phyloP scores from a whole-genome alignment of 371 early-diverging fungal species.

The Saksenaea vasiformis region DNA sequence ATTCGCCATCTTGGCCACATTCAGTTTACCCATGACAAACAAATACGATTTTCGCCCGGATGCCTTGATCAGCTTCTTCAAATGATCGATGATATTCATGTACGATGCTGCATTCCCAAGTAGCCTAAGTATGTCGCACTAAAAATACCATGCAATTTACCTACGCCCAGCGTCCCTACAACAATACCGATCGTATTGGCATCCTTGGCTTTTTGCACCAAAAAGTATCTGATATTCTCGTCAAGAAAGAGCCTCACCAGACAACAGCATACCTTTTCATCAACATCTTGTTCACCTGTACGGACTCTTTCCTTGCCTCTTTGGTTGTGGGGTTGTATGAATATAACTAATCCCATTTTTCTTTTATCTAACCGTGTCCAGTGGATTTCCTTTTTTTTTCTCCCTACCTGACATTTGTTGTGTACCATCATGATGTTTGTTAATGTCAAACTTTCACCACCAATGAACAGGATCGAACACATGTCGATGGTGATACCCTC shows the following conservation, averaged over 20 bases:
- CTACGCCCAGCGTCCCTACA: conserved; percentile 93
- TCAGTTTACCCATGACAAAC: conserved; percentile 94
- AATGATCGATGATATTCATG: conserved; percentile 73
- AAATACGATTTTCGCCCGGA: conserved; percentile 84
- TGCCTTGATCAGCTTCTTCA: conserved; percentile 75
- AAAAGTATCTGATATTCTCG: conserved; percentile 53
- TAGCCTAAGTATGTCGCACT: not conserved
- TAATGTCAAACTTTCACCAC: conserved; percentile 78
- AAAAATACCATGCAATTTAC: conserved; percentile 46
- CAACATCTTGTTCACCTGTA: conserved; percentile 68
- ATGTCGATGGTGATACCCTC: conserved; percentile 49
- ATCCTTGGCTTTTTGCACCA: conserved; percentile 92
- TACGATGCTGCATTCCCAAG: conserved; percentile 67
- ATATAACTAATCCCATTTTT: conserved; percentile 40
- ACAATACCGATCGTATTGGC: conserved; percentile 93
- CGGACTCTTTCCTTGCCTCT: conserved; percentile 60
- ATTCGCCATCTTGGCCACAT: conserved; percentile 94
- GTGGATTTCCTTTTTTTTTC: not conserved
- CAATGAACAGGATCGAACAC: conserved; percentile 81
- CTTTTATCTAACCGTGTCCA: not conserved
- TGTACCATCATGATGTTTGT: conserved; percentile 88
- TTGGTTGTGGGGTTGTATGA: conserved; percentile 68
- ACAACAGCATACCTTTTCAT: conserved; percentile 63
- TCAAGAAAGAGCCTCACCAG: not conserved
- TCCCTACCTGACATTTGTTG: conserved; percentile 57